Evolutionary conservation across 2,329 filamentous ascomycete species (phyloP).

Genomic region (Lecanoromycetidae sp.): DNA sequence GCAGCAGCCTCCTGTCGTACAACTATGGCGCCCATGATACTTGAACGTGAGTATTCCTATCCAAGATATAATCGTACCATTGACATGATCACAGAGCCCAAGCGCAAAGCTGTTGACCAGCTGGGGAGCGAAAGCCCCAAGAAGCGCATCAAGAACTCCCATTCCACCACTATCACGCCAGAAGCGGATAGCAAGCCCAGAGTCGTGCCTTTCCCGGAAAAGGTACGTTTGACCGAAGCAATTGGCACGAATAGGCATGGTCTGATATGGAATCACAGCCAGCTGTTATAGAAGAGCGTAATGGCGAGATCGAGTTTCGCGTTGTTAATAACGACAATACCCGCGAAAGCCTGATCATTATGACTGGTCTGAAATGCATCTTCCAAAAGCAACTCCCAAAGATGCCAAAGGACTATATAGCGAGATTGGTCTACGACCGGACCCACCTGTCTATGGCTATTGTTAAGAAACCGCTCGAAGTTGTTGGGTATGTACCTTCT

Average conservation of each 20-base stretch:
- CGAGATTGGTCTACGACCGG: conserved; percentile 89
- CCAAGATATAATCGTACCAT: background rate
- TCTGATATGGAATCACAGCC: conserved; percentile 39
- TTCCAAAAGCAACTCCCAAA: conserved; percentile 98
- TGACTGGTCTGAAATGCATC: conserved; percentile 92
- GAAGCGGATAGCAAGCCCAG: conserved; percentile 43
- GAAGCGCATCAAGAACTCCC: conserved; percentile 37
- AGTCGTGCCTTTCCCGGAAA: conserved; percentile 78
- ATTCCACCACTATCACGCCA: conserved; percentile 32
- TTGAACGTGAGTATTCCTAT: conserved; percentile 12
- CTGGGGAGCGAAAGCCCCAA: conserved; percentile 30
- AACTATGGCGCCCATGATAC: conserved; percentile 17
- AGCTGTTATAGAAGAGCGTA: conserved; percentile 84
- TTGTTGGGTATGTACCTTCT: conserved; percentile 48
- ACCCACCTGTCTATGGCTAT: conserved; percentile 95
- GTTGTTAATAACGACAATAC: conserved; percentile 95
- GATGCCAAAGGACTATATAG: conserved; percentile 99
- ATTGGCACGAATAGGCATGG: conserved; percentile 12
- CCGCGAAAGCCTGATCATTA: conserved; percentile 78
- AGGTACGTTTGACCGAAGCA: conserved; percentile 39
- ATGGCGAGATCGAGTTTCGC: conserved; percentile 88
- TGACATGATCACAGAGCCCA: conserved; percentile 21
- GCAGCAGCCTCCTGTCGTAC: background rate
- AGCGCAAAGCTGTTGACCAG: conserved; percentile 41
- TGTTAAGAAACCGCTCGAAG: conserved; percentile 88